phyloP scores from a whole-genome alignment of 495 filamentous ascomycete genomes.

The Penicillium longicatenatum region DNA sequence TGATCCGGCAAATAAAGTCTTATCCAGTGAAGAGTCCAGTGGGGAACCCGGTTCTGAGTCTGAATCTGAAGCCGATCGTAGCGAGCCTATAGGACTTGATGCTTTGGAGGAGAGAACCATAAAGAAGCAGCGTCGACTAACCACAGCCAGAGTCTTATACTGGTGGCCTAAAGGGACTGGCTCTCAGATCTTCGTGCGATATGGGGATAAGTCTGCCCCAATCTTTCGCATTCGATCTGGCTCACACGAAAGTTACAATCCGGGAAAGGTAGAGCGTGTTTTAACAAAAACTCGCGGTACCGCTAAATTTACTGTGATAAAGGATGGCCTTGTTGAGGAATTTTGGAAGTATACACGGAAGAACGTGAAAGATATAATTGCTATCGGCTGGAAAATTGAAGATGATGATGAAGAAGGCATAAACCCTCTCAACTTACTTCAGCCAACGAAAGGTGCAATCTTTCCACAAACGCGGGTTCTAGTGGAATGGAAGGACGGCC shows the following conservation, averaged over 20 bases:
- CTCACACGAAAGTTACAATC: slow-evolving; percentile 21
- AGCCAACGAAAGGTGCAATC: slow-evolving; percentile 8
- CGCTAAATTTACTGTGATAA: slow-evolving; percentile 9
- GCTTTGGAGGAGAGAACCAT: slow-evolving; percentile 13
- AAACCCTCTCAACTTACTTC: slow-evolving; percentile 13
- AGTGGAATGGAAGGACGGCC: slow-evolving; percentile 27
- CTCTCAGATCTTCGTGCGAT: slow-evolving; percentile 25
- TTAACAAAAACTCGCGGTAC: slow-evolving; percentile 18
- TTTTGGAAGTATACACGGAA: slow-evolving; percentile 21
- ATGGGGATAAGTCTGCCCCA: slow-evolving; percentile 11
- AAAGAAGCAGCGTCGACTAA: slow-evolving; percentile 9
- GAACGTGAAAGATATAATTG: slow-evolving; percentile 22
- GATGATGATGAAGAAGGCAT: slow-evolving; percentile 21
- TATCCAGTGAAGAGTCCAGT: not conserved
- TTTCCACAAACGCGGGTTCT: slow-evolving; percentile 27
- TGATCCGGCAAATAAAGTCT: too few species aligned
- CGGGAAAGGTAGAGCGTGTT: slow-evolving; percentile 8
- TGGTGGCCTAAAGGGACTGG: slow-evolving; percentile 27
- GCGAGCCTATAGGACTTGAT: slow-evolving; percentile 7
- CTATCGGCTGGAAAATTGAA: slow-evolving; percentile 28
- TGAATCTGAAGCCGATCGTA: not conserved
- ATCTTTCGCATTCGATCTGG: slow-evolving; percentile 28
- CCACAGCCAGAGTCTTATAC: slow-evolving; percentile 57
- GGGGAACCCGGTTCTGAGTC: too few species aligned
- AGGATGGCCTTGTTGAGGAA: slow-evolving; percentile 13